These are phyloP conservation scores for Candida multigemmis DNA, from an alignment of 805 yeast genomes.

Conservation along the genomic window DNA sequence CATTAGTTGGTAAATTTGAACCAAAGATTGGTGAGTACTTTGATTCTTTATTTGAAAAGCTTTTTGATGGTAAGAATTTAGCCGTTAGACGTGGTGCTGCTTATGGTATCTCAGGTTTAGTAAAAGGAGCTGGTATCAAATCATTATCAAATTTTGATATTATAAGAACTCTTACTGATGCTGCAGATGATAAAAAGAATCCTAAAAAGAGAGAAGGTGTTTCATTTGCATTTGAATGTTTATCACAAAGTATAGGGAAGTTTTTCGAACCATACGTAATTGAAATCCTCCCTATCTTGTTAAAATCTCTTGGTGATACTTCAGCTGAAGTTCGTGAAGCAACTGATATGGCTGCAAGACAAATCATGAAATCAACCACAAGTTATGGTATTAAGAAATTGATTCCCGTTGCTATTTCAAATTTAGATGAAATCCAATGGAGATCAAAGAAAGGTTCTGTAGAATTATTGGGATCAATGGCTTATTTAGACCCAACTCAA, in stretches of 20 bases:
- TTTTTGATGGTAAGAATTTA: conserved; percentile 42
- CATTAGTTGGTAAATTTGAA: conserved; percentile 57
- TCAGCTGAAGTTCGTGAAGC: conserved; percentile 82
- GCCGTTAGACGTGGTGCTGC: conserved; percentile 87
- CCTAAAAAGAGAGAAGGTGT: conserved; percentile 77
- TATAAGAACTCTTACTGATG: conserved; percentile 65
- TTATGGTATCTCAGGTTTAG: conserved; percentile 90
- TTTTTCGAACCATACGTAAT: conserved; percentile 91
- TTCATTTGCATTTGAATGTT: conserved; percentile 74
- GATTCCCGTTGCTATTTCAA: conserved; percentile 83
- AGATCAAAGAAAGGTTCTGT: conserved; percentile 95
- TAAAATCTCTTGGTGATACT: conserved; percentile 78
- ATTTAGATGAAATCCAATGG: conserved; percentile 88
- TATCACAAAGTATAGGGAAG: conserved; percentile 67
- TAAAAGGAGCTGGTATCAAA: conserved; percentile 80
- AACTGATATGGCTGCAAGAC: conserved; percentile 77
- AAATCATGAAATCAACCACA: conserved; percentile 85
- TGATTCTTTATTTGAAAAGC: conserved; percentile 47
- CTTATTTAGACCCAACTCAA: conserved; percentile 91
- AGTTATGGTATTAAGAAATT: conserved; percentile 85
- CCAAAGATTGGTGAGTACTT: conserved; percentile 44
- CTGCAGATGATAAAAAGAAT: conserved; percentile 80
- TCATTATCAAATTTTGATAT: conserved; percentile 70
- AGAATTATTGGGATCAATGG: conserved; percentile 95
- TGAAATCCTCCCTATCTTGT: conserved; percentile 73